Conservation (phyloP, 2,329 filamentous ascomycete genomes). For the Penicillium sp. region DNA sequence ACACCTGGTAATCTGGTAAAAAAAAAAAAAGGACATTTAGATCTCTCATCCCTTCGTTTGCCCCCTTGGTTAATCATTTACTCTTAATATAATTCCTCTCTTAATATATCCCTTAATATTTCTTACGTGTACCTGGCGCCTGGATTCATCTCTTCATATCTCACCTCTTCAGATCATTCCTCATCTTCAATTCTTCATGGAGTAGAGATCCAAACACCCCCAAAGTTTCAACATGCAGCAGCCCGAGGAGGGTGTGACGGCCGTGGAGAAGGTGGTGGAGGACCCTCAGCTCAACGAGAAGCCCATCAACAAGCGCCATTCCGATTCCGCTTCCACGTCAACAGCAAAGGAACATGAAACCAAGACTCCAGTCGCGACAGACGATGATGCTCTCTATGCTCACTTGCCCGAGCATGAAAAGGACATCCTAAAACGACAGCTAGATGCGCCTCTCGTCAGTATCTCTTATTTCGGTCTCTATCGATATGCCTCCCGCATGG, state of each 20-base stretch:
- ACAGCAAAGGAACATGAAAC: slow-evolving; percentile 33
- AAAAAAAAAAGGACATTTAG: neutral
- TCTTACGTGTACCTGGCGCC: neutral
- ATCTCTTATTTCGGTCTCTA: slow-evolving; percentile 66
- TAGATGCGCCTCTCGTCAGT: slow-evolving; percentile 63
- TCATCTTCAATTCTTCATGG: neutral
- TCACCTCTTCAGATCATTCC: neutral
- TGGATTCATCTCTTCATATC: neutral
- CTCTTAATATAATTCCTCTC: neutral
- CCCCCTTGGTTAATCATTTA: neutral
- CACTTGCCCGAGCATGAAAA: slow-evolving; percentile 67
- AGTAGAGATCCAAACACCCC: neutral
- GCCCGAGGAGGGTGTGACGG: slow-evolving; percentile 18
- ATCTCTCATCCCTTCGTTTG: neutral
- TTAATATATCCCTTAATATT: neutral
- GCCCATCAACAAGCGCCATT: slow-evolving; percentile 7
- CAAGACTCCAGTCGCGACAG: slow-evolving; percentile 34
- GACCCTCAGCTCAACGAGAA: slow-evolving; percentile 17
- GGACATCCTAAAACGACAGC: slow-evolving; percentile 66
- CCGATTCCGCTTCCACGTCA: slow-evolving; percentile 27
- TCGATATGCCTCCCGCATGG: slow-evolving; percentile 67
- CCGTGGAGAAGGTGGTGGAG: slow-evolving; percentile 18
- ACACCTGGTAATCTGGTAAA: no score
- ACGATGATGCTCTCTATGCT: slow-evolving; percentile 55
- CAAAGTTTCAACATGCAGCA: slow-evolving; percentile 18